Conservation (phyloP, 345 rosid species). For the Adansonia digitata region DNA sequence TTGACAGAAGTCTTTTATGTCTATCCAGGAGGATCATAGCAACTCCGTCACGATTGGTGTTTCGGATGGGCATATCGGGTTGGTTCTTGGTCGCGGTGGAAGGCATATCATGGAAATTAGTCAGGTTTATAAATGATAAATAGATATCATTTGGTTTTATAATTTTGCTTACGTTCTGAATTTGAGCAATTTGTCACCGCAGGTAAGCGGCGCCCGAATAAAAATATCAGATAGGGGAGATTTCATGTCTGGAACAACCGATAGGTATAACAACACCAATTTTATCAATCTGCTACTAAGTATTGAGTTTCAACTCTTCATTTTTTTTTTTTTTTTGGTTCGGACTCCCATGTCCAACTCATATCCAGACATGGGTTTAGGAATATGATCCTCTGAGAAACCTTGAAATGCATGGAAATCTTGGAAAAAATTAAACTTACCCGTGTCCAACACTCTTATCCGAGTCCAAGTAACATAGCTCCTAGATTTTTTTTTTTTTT, state of each 20-base stretch:
- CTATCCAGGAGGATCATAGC: slow-evolving; percentile 67
- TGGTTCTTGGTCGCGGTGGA: slow-evolving; percentile 98
- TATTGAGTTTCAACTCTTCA: background rate
- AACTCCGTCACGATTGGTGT: slow-evolving; percentile 79
- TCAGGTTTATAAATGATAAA: slow-evolving; percentile 46
- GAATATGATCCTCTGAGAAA: no score
- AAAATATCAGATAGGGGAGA: slow-evolving; percentile 98
- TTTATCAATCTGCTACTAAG: background rate
- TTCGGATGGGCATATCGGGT: slow-evolving; percentile 86
- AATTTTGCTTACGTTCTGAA: slow-evolving; percentile 5
- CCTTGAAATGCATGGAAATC: no score
- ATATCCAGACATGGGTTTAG: no score
- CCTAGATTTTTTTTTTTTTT: background rate
- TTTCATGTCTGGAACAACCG: slow-evolving; percentile 87
- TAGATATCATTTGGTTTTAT: background rate
- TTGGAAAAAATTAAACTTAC: no score
- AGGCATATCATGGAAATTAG: slow-evolving; percentile 92
- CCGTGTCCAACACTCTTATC: no score
- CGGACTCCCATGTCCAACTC: no score
- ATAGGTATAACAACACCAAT: slow-evolving; percentile 45
- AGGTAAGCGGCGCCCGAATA: slow-evolving; percentile 89
- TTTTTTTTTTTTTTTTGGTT: background rate
- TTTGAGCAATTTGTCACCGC: slow-evolving; percentile 16
- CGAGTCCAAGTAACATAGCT: no score
- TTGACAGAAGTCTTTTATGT: slow-evolving; percentile 15